Percentiles rank a stretch among this genome's conserved stretches.
These are phyloP conservation scores for Dendrostoma leiphaemia DNA, from an alignment of 2,329 filamentous ascomycete genomes.

Conservation along the genomic window DNA sequence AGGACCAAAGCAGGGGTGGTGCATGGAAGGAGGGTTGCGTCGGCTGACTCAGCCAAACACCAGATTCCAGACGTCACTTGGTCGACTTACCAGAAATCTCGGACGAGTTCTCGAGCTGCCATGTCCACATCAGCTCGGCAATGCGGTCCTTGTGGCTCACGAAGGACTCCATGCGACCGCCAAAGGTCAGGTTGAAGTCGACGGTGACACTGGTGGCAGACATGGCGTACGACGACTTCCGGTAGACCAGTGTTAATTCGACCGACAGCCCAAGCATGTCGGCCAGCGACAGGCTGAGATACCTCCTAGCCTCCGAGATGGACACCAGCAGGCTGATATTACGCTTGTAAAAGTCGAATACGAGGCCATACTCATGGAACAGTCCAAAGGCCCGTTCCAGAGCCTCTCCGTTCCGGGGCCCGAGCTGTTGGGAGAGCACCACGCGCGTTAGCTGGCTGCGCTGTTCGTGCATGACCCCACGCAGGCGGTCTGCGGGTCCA, in stretches of 20 bases:
- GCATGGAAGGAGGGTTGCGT: conserved; percentile 8
- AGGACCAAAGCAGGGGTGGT: conserved; percentile 14
- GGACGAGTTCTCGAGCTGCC: conserved; percentile 19
- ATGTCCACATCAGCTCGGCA: conserved; percentile 20
- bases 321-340: conserved; percentile 19
- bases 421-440: conserved; percentile 5
- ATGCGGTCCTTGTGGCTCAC: conserved; percentile 20
- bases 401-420: conserved; percentile 19
- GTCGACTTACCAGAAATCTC: conserved; percentile 17
- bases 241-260: conserved; percentile 17
- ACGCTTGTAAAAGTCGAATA: conserved; percentile 19
- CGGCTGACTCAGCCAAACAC: conserved; percentile 15
- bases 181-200: conserved; percentile 19
- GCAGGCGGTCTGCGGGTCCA: background rate
- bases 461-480: background rate
- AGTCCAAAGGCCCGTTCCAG: conserved; percentile 18
- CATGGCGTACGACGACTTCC: conserved; percentile 17
- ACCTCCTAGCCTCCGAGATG: conserved; percentile 18
- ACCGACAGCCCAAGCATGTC: conserved; percentile 20
- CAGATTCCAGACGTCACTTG: background rate
- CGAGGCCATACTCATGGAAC: conserved; percentile 19
- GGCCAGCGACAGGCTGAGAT: conserved; percentile 21
- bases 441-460: background rate
- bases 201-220: conserved; percentile 18
- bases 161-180: conserved; percentile 18